phyloP scores from a whole-genome alignment of 2,329 filamentous ascomycete genomes.

The Beauveria australis region DNA sequence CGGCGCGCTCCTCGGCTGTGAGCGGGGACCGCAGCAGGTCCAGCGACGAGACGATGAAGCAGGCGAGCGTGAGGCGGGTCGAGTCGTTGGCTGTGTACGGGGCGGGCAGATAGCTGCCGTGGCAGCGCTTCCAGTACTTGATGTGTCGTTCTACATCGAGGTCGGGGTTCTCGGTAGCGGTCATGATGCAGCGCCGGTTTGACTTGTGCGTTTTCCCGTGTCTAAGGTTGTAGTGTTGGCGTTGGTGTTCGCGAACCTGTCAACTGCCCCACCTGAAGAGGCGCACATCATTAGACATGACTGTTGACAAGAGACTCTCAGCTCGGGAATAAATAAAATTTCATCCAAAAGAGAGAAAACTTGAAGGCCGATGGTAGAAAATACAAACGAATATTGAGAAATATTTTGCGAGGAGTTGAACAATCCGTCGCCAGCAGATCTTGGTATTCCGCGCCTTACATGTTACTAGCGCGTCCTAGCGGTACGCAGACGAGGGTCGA shows the following conservation, averaged over 20 bases:
- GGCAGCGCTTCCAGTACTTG: constrained; percentile 87
- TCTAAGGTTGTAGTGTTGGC: background rate
- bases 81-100: constrained; percentile 85
- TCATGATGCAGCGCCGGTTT: background rate
- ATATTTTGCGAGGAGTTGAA: too few relatives aligned
- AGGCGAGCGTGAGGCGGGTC: constrained; percentile 80
- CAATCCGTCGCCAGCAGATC: too few relatives aligned
- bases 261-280: background rate
- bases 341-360: too few relatives aligned
- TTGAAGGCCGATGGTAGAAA: too few relatives aligned
- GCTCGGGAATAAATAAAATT: too few relatives aligned
- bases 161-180: constrained; percentile 18
- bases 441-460: too few relatives aligned
- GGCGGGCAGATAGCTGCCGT: constrained; percentile 70
- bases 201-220: background rate
- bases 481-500: too few relatives aligned
- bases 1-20: constrained; percentile 33
- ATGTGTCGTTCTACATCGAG: constrained; percentile 63
- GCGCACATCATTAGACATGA: too few relatives aligned
- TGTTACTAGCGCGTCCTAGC: too few relatives aligned
- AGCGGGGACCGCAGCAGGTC: constrained; percentile 66
- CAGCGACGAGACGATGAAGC: constrained; percentile 79
- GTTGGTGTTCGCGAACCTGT: background rate
- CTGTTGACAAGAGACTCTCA: too few relatives aligned
- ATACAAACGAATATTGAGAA: too few relatives aligned